phyloP scores from a whole-genome alignment of 805 yeast genomes.

The Myxozyma neotropica region DNA sequence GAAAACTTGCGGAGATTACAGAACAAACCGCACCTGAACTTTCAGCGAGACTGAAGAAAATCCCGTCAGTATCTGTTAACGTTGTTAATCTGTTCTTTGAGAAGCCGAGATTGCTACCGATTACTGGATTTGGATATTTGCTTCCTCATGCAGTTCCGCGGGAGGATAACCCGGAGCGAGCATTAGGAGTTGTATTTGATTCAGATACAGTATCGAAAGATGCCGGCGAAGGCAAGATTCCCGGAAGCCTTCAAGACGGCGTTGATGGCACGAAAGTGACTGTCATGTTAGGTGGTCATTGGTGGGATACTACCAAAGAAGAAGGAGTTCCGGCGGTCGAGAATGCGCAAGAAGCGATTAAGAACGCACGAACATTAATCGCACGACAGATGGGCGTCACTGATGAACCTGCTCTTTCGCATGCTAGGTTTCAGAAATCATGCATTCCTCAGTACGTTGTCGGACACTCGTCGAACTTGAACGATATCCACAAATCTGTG shows the following conservation, averaged over 20 bases:
- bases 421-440: slow-evolving; percentile 50
- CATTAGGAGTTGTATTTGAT: slow-evolving; percentile 89
- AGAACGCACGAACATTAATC: slow-evolving; percentile 47
- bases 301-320: slow-evolving; percentile 43
- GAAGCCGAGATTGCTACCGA: slow-evolving; percentile 46
- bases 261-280: slow-evolving; percentile 69
- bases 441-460: slow-evolving; percentile 73
- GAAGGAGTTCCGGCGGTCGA: slow-evolving; percentile 33
- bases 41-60: slow-evolving; percentile 35
- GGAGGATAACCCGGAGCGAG: slow-evolving; percentile 52
- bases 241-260: slow-evolving; percentile 22
- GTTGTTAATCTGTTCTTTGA: slow-evolving; percentile 71
- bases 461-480: slow-evolving; percentile 30
- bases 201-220: slow-evolving; percentile 54
- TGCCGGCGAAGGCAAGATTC: slow-evolving; percentile 14
- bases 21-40: slow-evolving; percentile 9
- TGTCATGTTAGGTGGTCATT: slow-evolving; percentile 88
- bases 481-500: slow-evolving; percentile 15
- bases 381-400: slow-evolving; percentile 46
- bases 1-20: slow-evolving; percentile 12
- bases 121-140: slow-evolving; percentile 83
- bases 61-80: slow-evolving; percentile 59
- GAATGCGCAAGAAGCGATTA: slow-evolving; percentile 36
- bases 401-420: slow-evolving; percentile 41
- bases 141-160: slow-evolving; percentile 61